Conservation (phyloP, 176 grass and related monocot species). For the Zoysia pacifica region DNA sequence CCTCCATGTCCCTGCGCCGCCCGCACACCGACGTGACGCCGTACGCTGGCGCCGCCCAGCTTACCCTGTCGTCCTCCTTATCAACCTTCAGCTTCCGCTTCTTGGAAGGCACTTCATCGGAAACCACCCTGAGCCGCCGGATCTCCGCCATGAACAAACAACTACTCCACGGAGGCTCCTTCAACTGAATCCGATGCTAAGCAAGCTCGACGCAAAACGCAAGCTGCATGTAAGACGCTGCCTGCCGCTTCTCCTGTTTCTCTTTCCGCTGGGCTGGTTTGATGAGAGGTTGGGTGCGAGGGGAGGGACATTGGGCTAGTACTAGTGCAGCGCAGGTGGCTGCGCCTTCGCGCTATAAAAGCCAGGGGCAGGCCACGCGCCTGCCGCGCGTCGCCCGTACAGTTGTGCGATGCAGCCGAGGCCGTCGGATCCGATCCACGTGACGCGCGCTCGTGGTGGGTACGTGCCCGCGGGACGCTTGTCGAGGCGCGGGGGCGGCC, state of each 20-base stretch:
- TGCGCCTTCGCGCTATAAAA: constrained; percentile 25
- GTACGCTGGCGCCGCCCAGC: constrained; percentile 31
- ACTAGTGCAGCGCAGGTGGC: background rate
- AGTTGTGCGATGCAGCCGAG: constrained; percentile 38
- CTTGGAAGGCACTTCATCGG: constrained; percentile 33
- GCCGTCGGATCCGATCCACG: constrained; percentile 48
- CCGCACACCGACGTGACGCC: constrained; percentile 76
- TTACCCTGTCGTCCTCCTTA: background rate
- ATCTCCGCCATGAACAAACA: constrained; percentile 50
- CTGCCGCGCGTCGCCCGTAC: constrained; percentile 1
- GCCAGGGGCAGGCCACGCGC: constrained; percentile 22
- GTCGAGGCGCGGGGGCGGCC: background rate
- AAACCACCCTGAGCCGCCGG: constrained; percentile 50
- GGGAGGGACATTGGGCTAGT: background rate
- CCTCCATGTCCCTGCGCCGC: constrained; percentile 88
- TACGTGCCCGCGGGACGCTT: constrained; percentile 36
- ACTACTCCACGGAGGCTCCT: background rate
- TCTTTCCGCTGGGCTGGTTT: background rate
- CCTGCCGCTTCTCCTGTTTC: background rate
- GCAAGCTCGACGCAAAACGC: background rate
- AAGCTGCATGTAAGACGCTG: background rate
- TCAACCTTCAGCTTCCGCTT: constrained; percentile 29
- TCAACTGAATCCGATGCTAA: background rate
- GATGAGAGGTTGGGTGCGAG: constrained; percentile 6
- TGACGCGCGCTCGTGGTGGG: constrained; percentile 44